Evolutionary conservation across 2,329 filamentous ascomycete species (phyloP).

Genomic region (Rutstroemia sp.): DNA sequence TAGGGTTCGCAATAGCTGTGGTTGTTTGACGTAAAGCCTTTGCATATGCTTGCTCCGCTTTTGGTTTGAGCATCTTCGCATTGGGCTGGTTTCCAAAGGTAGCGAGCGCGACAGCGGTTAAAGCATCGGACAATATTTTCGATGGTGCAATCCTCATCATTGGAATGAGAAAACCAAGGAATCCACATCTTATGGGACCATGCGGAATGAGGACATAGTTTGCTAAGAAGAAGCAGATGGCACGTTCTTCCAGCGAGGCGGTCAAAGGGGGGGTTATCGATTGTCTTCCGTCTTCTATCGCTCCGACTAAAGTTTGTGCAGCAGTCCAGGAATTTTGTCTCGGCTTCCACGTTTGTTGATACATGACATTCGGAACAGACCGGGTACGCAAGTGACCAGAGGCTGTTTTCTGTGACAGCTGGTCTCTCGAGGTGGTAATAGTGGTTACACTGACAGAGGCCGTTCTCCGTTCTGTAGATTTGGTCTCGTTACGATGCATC

Average conservation of each 20-base stretch:
- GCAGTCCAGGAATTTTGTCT: neutral
- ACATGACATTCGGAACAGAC: neutral
- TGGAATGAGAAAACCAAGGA: constrained; percentile 5
- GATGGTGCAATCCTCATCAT: constrained; percentile 5
- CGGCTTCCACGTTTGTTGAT: neutral
- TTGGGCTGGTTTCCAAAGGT: constrained; percentile 7
- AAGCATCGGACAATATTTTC: neutral
- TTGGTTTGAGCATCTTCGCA: constrained; percentile 6
- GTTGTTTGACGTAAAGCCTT: constrained; percentile 4
- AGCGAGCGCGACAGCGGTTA: constrained; percentile 1
- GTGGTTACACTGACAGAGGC: neutral
- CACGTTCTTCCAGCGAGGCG: constrained; percentile 6
- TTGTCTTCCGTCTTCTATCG: constrained; percentile 1
- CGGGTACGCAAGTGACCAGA: neutral
- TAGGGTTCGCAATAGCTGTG: constrained; percentile 1
- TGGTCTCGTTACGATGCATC: constrained; percentile 1
- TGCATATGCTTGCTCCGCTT: constrained; percentile 3
- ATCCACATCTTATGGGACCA: neutral
- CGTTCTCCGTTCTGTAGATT: neutral
- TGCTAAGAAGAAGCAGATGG: constrained; percentile 5
- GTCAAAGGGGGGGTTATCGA: neutral
- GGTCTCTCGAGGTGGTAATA: neutral
- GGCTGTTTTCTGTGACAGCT: neutral
- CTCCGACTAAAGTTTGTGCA: neutral
- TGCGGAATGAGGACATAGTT: constrained; percentile 9